Conservation (phyloP, 495 filamentous ascomycete species). For the Talaromyces trachyspermus region DNA sequence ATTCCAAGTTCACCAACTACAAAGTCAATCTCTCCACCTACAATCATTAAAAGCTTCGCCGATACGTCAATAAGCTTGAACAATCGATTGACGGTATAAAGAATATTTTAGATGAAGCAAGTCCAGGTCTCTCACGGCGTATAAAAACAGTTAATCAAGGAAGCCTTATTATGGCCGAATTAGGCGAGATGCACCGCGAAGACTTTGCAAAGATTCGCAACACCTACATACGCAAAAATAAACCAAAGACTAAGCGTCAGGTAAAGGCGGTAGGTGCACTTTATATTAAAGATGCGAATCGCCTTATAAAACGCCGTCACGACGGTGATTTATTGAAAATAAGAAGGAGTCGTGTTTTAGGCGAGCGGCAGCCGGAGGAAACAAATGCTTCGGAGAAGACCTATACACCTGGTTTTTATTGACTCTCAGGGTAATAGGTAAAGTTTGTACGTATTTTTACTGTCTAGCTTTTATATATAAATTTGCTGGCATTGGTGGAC, state of each 20-base stretch:
- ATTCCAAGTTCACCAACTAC: neutral
- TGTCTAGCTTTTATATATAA: too few species aligned
- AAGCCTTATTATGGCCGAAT: neutral
- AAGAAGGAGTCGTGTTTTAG: neutral
- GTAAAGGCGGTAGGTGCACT: neutral
- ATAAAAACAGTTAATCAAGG: conserved; percentile 4
- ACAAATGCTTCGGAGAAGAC: neutral
- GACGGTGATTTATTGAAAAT: neutral
- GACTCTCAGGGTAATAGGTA: too few species aligned
- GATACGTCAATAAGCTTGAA: neutral
- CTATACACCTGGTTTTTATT: too few species aligned
- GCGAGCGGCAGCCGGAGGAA: neutral
- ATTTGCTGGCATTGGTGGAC: too few species aligned
- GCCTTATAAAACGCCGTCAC: conserved; percentile 1
- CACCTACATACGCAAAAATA: neutral
- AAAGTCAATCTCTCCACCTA: neutral
- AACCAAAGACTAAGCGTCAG: neutral
- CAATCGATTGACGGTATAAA: neutral
- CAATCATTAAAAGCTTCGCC: neutral
- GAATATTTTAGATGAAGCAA: neutral
- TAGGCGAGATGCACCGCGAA: neutral
- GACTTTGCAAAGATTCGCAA: neutral
- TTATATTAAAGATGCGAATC: neutral
- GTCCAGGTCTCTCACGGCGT: neutral
- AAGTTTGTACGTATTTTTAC: too few species aligned